phyloP scores from a whole-genome alignment of 495 filamentous ascomycete genomes.

The Oleoguttula mirabilis region DNA sequence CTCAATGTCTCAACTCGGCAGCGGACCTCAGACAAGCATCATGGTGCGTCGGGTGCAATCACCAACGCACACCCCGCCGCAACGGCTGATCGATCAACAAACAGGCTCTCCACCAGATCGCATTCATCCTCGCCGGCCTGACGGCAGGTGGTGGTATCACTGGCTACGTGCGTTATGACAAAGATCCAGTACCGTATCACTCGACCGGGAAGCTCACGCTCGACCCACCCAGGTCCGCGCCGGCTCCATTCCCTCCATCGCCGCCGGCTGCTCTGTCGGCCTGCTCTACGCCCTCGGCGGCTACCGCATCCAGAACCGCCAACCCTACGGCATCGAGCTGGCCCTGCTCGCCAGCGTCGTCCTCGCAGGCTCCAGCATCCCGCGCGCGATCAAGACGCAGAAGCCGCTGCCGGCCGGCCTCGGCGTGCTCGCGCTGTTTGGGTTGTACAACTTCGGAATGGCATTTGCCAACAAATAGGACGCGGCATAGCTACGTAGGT shows the following conservation, averaged over 20 bases:
- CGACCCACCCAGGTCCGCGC: constrained; percentile 38
- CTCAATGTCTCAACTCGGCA: no score
- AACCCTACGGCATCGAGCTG: constrained; percentile 35
- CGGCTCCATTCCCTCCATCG: constrained; percentile 72
- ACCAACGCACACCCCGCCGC: no score
- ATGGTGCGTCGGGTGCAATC: no score
- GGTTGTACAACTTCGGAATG: constrained; percentile 48
- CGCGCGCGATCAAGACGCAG: constrained; percentile 61
- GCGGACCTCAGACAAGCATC: no score
- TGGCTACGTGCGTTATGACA: constrained; percentile 52
- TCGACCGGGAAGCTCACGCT: no score
- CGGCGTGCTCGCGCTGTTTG: constrained; percentile 50
- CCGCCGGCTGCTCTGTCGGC: constrained; percentile 72
- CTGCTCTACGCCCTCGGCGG: constrained; percentile 56
- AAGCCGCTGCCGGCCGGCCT: constrained; percentile 69
- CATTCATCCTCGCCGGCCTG: constrained; percentile 65
- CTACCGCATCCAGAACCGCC: constrained; percentile 47
- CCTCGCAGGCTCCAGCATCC: constrained; percentile 69
- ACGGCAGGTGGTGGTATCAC: constrained; percentile 78
- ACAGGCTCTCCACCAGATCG: constrained; percentile 39
- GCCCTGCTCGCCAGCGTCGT: constrained; percentile 59
- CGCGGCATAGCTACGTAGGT: no score
- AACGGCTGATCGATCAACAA: no score
- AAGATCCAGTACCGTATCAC: no score
- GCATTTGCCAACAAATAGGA: constrained; percentile 34